phyloP scores from a whole-genome alignment of 225 moss, liverwort and hornwort genomes.

The Polytrichum formosum region DNA sequence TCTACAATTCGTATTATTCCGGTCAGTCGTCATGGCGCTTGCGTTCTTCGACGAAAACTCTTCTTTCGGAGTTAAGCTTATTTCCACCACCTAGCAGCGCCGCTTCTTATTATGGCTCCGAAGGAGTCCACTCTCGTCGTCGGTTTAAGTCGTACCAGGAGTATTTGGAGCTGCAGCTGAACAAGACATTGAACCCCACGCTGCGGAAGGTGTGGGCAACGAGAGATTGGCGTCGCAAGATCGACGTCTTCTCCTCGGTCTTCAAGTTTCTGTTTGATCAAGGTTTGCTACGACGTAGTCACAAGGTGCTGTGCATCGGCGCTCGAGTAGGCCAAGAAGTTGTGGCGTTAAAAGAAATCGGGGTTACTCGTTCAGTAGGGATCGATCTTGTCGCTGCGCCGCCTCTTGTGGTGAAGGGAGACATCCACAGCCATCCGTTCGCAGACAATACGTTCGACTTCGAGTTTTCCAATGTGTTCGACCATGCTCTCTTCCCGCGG shows the following conservation, averaged over 20 bases:
- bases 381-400: slow-evolving; percentile 47
- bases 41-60: background rate
- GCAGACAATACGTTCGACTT: slow-evolving; percentile 30
- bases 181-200: slow-evolving; percentile 36
- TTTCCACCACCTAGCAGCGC: background rate
- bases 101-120: slow-evolving; percentile 4
- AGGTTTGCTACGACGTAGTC: slow-evolving; percentile 25
- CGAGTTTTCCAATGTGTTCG: slow-evolving; percentile 50
- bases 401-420: slow-evolving; percentile 42
- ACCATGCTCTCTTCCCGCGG: slow-evolving; percentile 43
- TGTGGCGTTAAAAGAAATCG: slow-evolving; percentile 44
- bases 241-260: slow-evolving; percentile 33
- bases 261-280: slow-evolving; percentile 28
- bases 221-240: slow-evolving; percentile 51
- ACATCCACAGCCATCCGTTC: slow-evolving; percentile 50
- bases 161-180: slow-evolving; percentile 47
- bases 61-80: background rate
- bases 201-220: slow-evolving; percentile 43
- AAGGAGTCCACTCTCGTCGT: slow-evolving; percentile 30
- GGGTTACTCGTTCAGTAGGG: slow-evolving; percentile 29
- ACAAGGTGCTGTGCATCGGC: slow-evolving; percentile 47
- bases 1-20: slow-evolving; percentile 14
- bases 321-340: slow-evolving; percentile 62
- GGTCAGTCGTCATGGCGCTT: background rate
- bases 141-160: slow-evolving; percentile 37